Evolutionary conservation across 148 eudicot species (phyloP).

Genomic region (Oxyria digyna): DNA sequence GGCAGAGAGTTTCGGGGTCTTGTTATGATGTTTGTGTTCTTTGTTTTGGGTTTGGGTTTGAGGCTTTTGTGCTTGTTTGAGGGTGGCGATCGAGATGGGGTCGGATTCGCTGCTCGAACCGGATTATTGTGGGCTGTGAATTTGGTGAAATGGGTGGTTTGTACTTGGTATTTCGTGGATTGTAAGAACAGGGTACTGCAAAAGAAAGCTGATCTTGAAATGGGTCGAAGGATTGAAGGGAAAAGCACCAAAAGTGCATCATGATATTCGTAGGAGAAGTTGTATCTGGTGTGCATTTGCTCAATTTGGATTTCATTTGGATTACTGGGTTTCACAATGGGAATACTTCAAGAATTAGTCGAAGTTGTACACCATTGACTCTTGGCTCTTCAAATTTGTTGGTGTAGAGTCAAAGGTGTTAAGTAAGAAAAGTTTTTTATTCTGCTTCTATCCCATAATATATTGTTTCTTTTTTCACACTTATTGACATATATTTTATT

Average conservation of each 20-base stretch:
- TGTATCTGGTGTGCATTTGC: too few relatives aligned
- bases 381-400: too few relatives aligned
- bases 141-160: conserved; percentile 15
- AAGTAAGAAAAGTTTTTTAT: too few relatives aligned
- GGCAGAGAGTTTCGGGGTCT: conserved; percentile 9
- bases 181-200: conserved; percentile 6
- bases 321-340: too few relatives aligned
- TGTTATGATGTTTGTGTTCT: conserved; percentile 15
- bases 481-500: too few relatives aligned
- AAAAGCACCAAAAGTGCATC: background rate
- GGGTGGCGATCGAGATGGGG: too few relatives aligned
- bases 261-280: background rate
- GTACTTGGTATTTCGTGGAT: conserved; percentile 8
- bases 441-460: too few relatives aligned
- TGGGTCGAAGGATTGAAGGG: background rate
- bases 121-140: conserved; percentile 11
- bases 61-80: conserved; percentile 12
- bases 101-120: conserved; percentile 14
- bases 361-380: too few relatives aligned
- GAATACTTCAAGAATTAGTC: too few relatives aligned
- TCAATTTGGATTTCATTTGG: too few relatives aligned
- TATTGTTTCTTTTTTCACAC: too few relatives aligned
- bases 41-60: conserved; percentile 10
- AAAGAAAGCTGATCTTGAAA: conserved; percentile 8
- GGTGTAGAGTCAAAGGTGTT: too few relatives aligned